These are phyloP conservation scores for Yamadazyma blattariae DNA, from an alignment of 1,139 yeast species.

Conservation along the genomic window DNA sequence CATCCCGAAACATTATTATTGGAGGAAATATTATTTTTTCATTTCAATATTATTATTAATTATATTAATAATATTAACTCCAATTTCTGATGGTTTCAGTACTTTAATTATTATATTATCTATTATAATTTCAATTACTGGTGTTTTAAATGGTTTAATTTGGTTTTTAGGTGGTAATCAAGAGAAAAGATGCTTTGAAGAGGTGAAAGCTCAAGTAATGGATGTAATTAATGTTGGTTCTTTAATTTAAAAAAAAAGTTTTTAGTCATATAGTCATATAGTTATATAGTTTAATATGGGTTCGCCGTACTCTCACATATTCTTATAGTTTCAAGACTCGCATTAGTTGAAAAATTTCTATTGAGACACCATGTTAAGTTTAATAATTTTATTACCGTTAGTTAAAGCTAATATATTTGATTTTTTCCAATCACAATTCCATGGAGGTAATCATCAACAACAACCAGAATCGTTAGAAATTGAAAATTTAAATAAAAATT, in stretches of 20 bases:
- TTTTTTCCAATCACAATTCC: constrained; percentile 32
- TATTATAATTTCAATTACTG: constrained; percentile 57
- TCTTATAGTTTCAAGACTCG: too few species aligned
- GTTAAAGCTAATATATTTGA: constrained; percentile 14
- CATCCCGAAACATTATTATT: constrained; percentile 53
- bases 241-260: background rate
- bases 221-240: constrained; percentile 1
- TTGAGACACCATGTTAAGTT: too few species aligned
- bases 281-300: too few species aligned
- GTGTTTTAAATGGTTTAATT: constrained; percentile 72
- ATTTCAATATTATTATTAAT: constrained; percentile 35
- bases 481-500: constrained; percentile 37
- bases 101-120: constrained; percentile 52
- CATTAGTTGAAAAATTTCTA: too few species aligned
- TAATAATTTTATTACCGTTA: constrained; percentile 3
- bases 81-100: constrained; percentile 58
- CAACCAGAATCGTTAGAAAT: constrained; percentile 22
- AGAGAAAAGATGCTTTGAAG: constrained; percentile 74
- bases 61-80: constrained; percentile 29
- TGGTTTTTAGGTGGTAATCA: constrained; percentile 76
- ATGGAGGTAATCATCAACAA: constrained; percentile 5
- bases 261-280: too few species aligned
- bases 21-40: constrained; percentile 65
- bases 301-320: too few species aligned
- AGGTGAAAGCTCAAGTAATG: constrained; percentile 57